phyloP scores from a whole-genome alignment of 768 basidiomycete genomes.

The Podaxis sp. region DNA sequence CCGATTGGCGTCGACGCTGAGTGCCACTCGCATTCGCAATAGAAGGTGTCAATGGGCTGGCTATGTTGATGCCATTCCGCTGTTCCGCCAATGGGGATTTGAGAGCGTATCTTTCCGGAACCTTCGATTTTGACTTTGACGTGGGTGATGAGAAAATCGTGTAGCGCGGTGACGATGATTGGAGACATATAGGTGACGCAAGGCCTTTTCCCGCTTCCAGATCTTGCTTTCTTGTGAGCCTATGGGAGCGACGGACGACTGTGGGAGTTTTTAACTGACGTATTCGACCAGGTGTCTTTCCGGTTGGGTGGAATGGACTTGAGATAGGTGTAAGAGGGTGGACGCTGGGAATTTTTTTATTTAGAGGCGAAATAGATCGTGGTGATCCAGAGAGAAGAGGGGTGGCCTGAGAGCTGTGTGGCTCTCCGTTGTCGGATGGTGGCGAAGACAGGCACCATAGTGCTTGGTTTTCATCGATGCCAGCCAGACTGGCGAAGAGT shows the following conservation, averaged over 20 bases:
- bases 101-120: background rate
- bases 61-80: background rate
- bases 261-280: background rate
- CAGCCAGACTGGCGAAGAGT: conserved; percentile 48
- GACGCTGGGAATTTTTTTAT: background rate
- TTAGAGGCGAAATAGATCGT: background rate
- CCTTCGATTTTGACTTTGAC: background rate
- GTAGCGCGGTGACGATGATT: background rate
- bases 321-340: conserved; percentile 2
- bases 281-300: background rate
- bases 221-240: background rate
- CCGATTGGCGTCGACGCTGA: background rate
- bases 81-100: conserved; percentile 8
- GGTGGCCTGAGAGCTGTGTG: conserved; percentile 10
- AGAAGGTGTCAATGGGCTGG: background rate
- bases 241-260: background rate
- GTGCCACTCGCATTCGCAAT: conserved; percentile 19
- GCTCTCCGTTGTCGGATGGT: conserved; percentile 20
- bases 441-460: conserved; percentile 32
- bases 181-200: conserved; percentile 25
- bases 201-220: conserved; percentile 17
- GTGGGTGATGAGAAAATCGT: conserved; percentile 5
- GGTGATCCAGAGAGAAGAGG: background rate
- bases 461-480: conserved; percentile 34
- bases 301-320: background rate